Base-by-base conservation (phyloP, 352 stramenopile genomes). In the Phytophthora sp. region DNA sequence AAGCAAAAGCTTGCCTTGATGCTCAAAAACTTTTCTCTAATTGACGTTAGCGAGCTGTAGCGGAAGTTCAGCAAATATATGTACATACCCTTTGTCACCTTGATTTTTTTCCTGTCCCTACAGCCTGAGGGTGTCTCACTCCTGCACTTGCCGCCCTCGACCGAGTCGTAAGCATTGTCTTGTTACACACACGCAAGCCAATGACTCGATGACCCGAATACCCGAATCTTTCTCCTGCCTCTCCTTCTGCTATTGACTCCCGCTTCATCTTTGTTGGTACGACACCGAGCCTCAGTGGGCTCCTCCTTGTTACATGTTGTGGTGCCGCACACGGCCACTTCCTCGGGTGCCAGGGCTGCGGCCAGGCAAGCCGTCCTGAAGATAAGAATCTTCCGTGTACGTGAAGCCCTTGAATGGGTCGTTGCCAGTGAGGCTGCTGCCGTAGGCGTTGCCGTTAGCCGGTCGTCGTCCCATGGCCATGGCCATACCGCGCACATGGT, bases 371-470 rank as follows among this genome's bases (percentile, higher is more conserved):
- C 79, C 78, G 43, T 89, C 77, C 49, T 88, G 74, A 61, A 92
- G 51, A 44, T 89, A 89, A 46, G 81, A 91, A 35, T 94, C 86
- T 60, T 94, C 86, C 43, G 83, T 91, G 72, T 91, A 94, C 59
- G 86, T 94, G 62, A 94, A 94, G 48, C 83, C 86, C 69, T 94
- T 85, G 62, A 94, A 94, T 28, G 90, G 73, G 45, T 92, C 84
- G 41, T 81, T 76, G 41, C 76, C 82, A 54, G 82, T 83, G 45
- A 81, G 66, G 50, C 80, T 82, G 54, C 79, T 81, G 38, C 79
- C 78, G 41, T 81, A 80, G 15, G 60, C 71, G 26, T 59, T 72
- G n/a, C 54, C 72, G 31, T 62, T 77, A 3, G 63, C 72, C 2
- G 73, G 71, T 54, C 74, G 68, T 67, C 72, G 69, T 10, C 62